Conservation (phyloP, 2,329 filamentous ascomycete genomes). For the Verticillium nonalfalfae region DNA sequence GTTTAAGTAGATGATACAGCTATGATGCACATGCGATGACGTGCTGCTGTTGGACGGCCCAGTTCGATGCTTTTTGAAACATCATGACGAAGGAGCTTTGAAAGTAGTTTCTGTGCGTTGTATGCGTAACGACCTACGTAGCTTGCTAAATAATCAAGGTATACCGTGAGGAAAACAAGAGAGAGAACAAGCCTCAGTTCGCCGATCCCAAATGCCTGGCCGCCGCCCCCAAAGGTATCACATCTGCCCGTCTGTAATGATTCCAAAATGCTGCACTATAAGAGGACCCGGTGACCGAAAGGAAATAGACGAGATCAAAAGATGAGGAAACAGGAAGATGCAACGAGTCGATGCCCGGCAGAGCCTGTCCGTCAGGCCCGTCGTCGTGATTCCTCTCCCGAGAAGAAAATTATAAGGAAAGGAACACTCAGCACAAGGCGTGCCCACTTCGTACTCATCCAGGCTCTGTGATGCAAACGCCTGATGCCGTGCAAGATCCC, state of each 20-base stretch:
- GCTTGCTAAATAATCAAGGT: neutral
- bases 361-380: neutral
- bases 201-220: conserved; percentile 10
- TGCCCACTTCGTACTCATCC: conserved; percentile 6
- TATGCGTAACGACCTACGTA: neutral
- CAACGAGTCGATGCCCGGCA: neutral
- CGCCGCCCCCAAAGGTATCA: conserved; percentile 12
- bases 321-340: neutral
- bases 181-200: conserved; percentile 2
- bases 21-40: too few species aligned
- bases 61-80: too few species aligned
- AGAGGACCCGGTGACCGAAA: conserved; percentile 6
- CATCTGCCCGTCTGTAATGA: conserved; percentile 6
- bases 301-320: neutral
- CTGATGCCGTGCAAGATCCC: neutral
- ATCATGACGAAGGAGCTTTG: too few species aligned
- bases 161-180: conserved; percentile 6
- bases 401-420: conserved; percentile 12
- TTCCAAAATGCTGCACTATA: neutral
- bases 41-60: too few species aligned
- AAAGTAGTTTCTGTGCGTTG: neutral
- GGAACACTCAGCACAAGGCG: conserved; percentile 12
- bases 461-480: neutral
- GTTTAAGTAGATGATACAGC: too few species aligned
- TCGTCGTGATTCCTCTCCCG: neutral